Conservation (phyloP, 129 eudicot genomes). For the Ambrosia trifida region DNA sequence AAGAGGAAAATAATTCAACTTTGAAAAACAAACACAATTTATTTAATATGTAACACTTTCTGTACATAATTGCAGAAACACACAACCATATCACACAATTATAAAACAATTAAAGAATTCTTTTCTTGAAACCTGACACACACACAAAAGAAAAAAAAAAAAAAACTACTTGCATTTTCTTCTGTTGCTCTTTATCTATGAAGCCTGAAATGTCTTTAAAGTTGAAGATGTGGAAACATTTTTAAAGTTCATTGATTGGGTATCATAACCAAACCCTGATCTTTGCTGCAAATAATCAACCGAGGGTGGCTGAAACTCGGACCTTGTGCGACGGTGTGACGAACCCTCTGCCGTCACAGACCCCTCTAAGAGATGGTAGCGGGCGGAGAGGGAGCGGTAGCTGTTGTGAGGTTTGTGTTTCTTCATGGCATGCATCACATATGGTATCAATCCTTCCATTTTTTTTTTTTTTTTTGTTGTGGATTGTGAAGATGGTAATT, state of each 20-base stretch:
- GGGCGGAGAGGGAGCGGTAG: constrained; percentile 47
- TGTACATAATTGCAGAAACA: constrained; percentile 7
- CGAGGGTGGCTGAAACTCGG: constrained; percentile 41
- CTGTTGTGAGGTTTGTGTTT: constrained; percentile 42
- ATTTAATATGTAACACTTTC: constrained; percentile 4
- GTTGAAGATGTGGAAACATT: constrained; percentile 27
- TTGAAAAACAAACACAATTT: neutral
- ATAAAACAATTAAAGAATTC: constrained; percentile 24
- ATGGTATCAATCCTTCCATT: constrained; percentile 55
- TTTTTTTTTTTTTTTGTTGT: neutral
- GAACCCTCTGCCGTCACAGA: constrained; percentile 42
- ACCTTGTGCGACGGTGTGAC: constrained; percentile 42
- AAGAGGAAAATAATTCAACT: neutral
- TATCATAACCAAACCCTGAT: constrained; percentile 21
- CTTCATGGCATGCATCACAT: constrained; percentile 44
- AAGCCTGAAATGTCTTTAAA: constrained; percentile 12
- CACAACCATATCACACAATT: constrained; percentile 12
- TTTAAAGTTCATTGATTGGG: constrained; percentile 15
- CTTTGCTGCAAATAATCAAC: constrained; percentile 33
- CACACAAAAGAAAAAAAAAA: neutral
- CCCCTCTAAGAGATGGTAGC: constrained; percentile 44
- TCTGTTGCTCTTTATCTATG: constrained; percentile 18
- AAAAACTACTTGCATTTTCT: neutral
- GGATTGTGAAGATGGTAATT: constrained; percentile 2
- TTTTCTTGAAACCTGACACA: neutral